phyloP scores from a whole-genome alignment of 208 protist species.

The Trypanosoma brucei region DNA sequence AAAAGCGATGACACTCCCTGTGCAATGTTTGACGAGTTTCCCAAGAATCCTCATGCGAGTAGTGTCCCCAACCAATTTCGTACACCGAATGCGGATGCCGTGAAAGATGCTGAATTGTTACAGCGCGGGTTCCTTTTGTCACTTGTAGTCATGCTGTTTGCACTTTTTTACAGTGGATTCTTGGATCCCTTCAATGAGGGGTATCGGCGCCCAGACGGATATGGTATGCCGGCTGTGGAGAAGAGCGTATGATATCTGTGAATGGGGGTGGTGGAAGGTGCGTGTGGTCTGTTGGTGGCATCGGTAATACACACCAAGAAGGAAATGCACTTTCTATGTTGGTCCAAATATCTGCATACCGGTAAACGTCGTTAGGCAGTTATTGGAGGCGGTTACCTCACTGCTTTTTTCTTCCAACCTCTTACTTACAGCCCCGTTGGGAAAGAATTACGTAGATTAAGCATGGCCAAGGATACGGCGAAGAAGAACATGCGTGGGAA shows the following conservation, averaged over 20 bases:
- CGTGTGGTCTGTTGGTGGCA: background rate
- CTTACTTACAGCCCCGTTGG: too few species aligned
- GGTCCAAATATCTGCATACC: background rate
- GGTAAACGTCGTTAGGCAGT: background rate
- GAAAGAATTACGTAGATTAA: slow-evolving; percentile 6
- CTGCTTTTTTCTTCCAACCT: too few species aligned
- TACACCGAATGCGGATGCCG: slow-evolving; percentile 32
- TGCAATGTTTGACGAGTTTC: slow-evolving; percentile 61
- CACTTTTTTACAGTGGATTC: slow-evolving; percentile 13
- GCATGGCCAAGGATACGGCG: slow-evolving; percentile 84
- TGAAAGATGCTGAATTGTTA: slow-evolving; percentile 38
- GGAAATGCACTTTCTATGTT: background rate
- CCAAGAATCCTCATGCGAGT: slow-evolving; percentile 35
- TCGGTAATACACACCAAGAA: background rate
- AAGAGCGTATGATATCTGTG: background rate
- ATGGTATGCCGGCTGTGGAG: slow-evolving; percentile 2
- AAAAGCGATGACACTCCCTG: slow-evolving; percentile 41
- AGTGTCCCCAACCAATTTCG: slow-evolving; percentile 49
- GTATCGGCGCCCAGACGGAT: slow-evolving; percentile 42
- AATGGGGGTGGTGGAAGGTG: background rate
- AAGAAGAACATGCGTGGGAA: slow-evolving; percentile 81
- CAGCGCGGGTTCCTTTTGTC: slow-evolving; percentile 30
- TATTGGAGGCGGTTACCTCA: too few species aligned
- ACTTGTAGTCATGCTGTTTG: slow-evolving; percentile 11
- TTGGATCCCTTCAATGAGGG: slow-evolving; percentile 42